A percentile compares a stretch with the other conserved stretches of the same genome.
phyloP scores from a whole-genome alignment of 441 rosid species.

The Dalechampia spathulata region DNA sequence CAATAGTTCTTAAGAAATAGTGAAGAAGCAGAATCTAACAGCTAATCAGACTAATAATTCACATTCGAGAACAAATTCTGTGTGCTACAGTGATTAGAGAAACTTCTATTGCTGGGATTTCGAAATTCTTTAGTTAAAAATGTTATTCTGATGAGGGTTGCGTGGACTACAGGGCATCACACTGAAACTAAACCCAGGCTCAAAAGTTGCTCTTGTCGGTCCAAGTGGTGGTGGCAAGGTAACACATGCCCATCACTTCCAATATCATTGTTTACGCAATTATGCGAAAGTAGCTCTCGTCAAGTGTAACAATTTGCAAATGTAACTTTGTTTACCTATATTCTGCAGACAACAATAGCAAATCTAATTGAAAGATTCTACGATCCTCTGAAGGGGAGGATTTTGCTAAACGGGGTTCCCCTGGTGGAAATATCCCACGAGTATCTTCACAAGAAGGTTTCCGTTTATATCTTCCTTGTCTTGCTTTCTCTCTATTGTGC shows the following conservation, averaged over 20 bases:
- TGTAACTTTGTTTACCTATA: neutral
- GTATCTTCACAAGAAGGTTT: slow-evolving; percentile 74
- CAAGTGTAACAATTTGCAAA: no score
- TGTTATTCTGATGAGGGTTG: neutral
- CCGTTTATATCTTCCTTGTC: neutral
- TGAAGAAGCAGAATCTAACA: no score
- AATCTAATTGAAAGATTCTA: slow-evolving; percentile 89
- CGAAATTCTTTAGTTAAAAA: neutral
- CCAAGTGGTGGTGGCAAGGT: slow-evolving; percentile 99
- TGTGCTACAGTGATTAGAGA: neutral
- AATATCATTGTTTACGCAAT: neutral
- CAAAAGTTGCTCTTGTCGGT: slow-evolving; percentile 95
- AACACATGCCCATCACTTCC: neutral
- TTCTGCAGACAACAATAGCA: slow-evolving; percentile 78
- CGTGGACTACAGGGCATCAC: slow-evolving; percentile 65
- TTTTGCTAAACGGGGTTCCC: slow-evolving; percentile 76
- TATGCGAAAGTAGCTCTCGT: no score
- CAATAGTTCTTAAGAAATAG: neutral
- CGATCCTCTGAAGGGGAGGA: slow-evolving; percentile 80
- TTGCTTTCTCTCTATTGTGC: no score
- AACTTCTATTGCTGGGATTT: neutral
- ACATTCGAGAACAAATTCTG: no score
- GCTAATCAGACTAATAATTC: no score
- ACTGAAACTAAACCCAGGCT: slow-evolving; percentile 65
- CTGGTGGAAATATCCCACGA: slow-evolving; percentile 75